Evolutionary conservation across 805 yeast genomes (phyloP).

Genomic region (Trichomonascus vanleenenianus): DNA sequence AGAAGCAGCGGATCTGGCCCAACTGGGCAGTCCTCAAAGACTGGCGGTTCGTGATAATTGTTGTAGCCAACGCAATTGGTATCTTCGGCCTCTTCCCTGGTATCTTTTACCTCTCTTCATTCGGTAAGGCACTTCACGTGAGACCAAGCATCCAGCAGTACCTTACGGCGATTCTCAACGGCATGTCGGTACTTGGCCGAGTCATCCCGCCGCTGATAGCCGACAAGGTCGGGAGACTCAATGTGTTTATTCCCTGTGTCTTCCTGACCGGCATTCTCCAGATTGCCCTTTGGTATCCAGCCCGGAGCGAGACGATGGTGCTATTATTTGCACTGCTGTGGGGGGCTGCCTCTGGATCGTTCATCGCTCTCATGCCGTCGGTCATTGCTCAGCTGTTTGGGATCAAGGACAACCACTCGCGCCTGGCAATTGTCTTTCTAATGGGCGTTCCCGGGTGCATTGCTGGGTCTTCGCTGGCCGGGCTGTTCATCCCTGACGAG

Average conservation of each 20-base stretch:
- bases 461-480: constrained; percentile 32
- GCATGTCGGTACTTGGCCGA: constrained; percentile 39
- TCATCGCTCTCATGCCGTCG: constrained; percentile 31
- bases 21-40: constrained; percentile 22
- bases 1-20: constrained; percentile 10
- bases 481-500: constrained; percentile 27
- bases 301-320: constrained; percentile 12
- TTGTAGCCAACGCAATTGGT: constrained; percentile 13
- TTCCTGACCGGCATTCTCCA: constrained; percentile 27
- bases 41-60: constrained; percentile 14
- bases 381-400: constrained; percentile 31
- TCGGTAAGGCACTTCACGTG: constrained; percentile 20
- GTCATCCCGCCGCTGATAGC: constrained; percentile 39
- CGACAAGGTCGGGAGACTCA: constrained; percentile 41
- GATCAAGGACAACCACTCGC: constrained; percentile 25
- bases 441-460: constrained; percentile 27
- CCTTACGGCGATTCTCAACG: constrained; percentile 26
- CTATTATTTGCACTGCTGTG: constrained; percentile 27
- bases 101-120: constrained; percentile 26
- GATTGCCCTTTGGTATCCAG: constrained; percentile 17
- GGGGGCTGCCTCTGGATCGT: constrained; percentile 32
- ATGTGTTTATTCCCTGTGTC: constrained; percentile 28
- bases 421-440: constrained; percentile 27
- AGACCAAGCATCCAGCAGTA: constrained; percentile 16
- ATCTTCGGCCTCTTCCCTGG: constrained; percentile 25